These are phyloP conservation scores for Stephania japonica DNA, from an alignment of 164 flowering plant genomes.

Conservation along the genomic window DNA sequence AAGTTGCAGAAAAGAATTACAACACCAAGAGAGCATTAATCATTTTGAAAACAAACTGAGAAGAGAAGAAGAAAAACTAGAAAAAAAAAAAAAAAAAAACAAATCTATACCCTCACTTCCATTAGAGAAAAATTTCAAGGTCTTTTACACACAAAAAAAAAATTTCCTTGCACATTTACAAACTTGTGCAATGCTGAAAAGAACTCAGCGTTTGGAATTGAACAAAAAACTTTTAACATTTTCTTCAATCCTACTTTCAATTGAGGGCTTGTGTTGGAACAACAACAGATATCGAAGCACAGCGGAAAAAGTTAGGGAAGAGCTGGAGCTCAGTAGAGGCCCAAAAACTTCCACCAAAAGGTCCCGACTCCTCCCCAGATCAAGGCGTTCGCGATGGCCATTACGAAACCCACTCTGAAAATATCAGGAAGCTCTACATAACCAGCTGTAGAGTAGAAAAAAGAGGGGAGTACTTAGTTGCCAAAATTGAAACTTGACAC, in stretches of 20 bases:
- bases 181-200: constrained; percentile 4
- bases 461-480: not conserved
- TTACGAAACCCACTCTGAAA: constrained; percentile 66
- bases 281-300: not conserved
- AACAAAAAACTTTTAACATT: not conserved
- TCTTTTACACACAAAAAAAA: not conserved
- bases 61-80: not conserved
- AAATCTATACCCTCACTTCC: no score
- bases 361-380: constrained; percentile 77
- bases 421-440: constrained; percentile 82
- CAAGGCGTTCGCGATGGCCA: constrained; percentile 59
- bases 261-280: not conserved
- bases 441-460: constrained; percentile 46
- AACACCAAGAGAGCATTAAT: not conserved
- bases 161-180: constrained; percentile 3
- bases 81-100: not conserved
- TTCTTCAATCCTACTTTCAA: not conserved
- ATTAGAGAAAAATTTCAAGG: not conserved
- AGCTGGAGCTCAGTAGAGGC: constrained; percentile 50
- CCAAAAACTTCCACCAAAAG: constrained; percentile 89
- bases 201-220: not conserved
- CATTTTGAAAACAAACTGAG: not conserved
- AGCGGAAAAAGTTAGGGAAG: not conserved
- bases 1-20: not conserved
- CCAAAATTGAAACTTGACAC: not conserved